These are phyloP conservation scores for Fraxinus velutina DNA, from an alignment of 305 asterid species.

Conservation along the genomic window DNA sequence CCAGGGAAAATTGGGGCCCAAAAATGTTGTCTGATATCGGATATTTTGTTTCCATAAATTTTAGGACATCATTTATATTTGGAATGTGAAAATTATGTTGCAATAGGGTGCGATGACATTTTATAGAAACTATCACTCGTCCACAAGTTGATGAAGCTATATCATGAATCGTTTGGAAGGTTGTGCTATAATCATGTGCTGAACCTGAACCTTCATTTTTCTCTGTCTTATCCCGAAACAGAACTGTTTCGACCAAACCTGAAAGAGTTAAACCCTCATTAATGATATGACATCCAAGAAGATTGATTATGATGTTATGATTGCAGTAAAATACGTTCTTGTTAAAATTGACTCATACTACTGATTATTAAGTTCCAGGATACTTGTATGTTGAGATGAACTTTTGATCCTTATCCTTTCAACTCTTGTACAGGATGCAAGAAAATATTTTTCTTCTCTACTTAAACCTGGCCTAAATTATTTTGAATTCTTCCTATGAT, in stretches of 20 bases:
- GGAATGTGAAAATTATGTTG: constrained; percentile 22
- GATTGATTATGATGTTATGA: neutral
- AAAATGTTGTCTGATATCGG: constrained; percentile 9
- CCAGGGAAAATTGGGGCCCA: constrained; percentile 33
- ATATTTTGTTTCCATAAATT: constrained; percentile 28
- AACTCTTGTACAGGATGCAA: neutral
- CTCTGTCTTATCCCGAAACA: constrained; percentile 2
- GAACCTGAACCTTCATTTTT: constrained; percentile 18
- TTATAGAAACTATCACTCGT: constrained; percentile 34
- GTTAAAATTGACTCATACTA: neutral
- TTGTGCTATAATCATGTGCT: constrained; percentile 11
- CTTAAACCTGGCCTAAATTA: neutral
- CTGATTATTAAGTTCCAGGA: neutral
- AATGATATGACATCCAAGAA: neutral
- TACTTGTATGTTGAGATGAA: neutral
- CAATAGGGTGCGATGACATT: constrained; percentile 8
- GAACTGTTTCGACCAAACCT: constrained; percentile 19
- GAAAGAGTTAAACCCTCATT: constrained; percentile 7
- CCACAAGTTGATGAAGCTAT: constrained; percentile 53
- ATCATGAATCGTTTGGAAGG: constrained; percentile 24
- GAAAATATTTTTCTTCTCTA: neutral
- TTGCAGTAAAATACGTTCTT: neutral
- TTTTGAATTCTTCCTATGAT: neutral
- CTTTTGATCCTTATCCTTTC: neutral
- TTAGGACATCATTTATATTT: constrained; percentile 32